These are phyloP conservation scores for Leptographium procerum DNA, from an alignment of 2,329 filamentous ascomycete species.

Conservation along the genomic window DNA sequence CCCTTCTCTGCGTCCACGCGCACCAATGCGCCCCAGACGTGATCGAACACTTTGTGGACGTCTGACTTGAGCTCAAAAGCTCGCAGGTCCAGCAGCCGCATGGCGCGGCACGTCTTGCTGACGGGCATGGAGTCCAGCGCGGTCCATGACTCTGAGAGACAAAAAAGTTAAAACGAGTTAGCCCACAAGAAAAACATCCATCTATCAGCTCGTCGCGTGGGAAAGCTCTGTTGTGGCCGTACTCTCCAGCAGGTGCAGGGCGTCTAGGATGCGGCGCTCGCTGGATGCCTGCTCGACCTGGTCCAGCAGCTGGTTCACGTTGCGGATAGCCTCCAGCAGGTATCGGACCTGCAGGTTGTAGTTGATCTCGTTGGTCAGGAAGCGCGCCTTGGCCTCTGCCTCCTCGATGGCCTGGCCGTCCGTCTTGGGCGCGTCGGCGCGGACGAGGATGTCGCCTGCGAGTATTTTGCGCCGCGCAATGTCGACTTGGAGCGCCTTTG, in stretches of 20 bases:
- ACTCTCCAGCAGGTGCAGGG: slow-evolving; percentile 46
- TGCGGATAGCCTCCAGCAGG: slow-evolving; percentile 38
- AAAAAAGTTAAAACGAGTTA: no score
- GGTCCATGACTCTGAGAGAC: slow-evolving; percentile 37
- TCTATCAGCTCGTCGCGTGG: not conserved
- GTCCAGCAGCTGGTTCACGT: slow-evolving; percentile 49
- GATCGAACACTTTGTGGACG: slow-evolving; percentile 54
- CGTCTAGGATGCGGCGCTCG: slow-evolving; percentile 45
- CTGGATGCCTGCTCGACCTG: slow-evolving; percentile 46
- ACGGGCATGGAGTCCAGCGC: slow-evolving; percentile 48
- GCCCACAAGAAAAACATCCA: not conserved
- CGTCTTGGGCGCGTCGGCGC: slow-evolving; percentile 53
- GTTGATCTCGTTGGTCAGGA: slow-evolving; percentile 44
- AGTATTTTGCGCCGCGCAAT: slow-evolving; percentile 70
- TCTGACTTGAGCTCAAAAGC: slow-evolving; percentile 54
- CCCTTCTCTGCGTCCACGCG: slow-evolving; percentile 44
- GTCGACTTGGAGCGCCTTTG: slow-evolving; percentile 73
- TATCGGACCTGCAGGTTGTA: slow-evolving; percentile 47
- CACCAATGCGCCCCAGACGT: slow-evolving; percentile 61
- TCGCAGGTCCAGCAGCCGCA: slow-evolving; percentile 53
- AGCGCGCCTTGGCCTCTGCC: slow-evolving; percentile 42
- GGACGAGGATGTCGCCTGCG: slow-evolving; percentile 68
- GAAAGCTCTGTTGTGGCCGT: slow-evolving; percentile 14
- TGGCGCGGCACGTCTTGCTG: slow-evolving; percentile 49
- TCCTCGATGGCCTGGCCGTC: slow-evolving; percentile 41